Evolutionary conservation across 177 flowering plant genomes (phyloP), one percentile per base, ranked within the genome.

Genomic region (Vitis hybrid): DNA sequence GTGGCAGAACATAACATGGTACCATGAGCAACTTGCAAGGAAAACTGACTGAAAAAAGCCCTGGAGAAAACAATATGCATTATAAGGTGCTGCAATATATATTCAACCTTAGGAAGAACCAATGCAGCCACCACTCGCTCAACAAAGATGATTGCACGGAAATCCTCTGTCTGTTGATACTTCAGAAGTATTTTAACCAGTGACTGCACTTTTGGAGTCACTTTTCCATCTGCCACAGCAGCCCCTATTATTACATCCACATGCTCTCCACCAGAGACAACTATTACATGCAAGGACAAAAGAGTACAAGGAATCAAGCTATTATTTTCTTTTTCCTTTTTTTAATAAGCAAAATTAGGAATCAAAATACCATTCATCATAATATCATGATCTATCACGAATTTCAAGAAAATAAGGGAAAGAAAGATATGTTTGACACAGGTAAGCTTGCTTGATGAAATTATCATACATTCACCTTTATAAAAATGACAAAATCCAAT

Each of bases 141-240:
- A 76, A 96, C 98, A 84, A 96, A 96, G 77, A 96, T 87, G 72
- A 93, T 96, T 14, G 99, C 99, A 74, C 98, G 98, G 39, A 96
- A 96, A 81, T 96, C 98, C 65, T 90, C 95, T 2, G 94, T 92
- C 70, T 89, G 86, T 78, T 92, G 90, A 81, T 96, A 96, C 69
- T 85, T 86, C 26, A 92, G 87, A 77, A 96, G 97, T 73, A 92
- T 79, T 79, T 96, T 93, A 63, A 93, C 80, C 72, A 96, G 74
- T 9, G 99, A 89, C 80, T 93, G 99, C 71, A 96, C 98, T 75
- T 93, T 96, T 50, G 99, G 99, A 7, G 99, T 96, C 79, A 96
- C 98, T 79, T 92, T 92, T 71, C 98, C 99, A 86, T 96, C 99
- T 64, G 99, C 99, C 56, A 96, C 99, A 68, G 99, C 99, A 72